Evolutionary conservation across 306 rosid species (phyloP).

Genomic region (Delonix regia): DNA sequence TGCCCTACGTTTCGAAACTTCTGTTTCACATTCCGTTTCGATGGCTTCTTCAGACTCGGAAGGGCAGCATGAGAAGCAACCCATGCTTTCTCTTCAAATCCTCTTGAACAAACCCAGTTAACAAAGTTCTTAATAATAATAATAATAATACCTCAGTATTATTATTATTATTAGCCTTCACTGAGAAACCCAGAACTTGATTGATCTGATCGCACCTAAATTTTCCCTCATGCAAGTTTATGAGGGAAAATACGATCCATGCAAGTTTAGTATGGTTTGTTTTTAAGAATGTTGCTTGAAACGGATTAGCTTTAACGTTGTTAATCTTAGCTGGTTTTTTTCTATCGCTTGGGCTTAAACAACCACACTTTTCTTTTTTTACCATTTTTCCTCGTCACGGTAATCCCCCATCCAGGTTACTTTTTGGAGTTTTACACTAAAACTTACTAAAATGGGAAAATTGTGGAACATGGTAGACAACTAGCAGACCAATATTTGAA

Average conservation of each 20-base stretch:
- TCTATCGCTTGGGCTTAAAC: too few species aligned
- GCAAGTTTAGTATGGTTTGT: background rate
- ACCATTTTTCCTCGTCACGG: too few species aligned
- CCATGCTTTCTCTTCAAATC: background rate
- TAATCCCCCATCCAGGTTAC: too few species aligned
- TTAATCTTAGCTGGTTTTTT: background rate
- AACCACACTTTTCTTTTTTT: background rate
- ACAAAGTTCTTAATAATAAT: background rate
- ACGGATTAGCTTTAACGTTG: background rate
- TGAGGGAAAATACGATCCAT: background rate
- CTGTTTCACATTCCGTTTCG: background rate
- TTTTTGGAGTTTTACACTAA: too few species aligned
- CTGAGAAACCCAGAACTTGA: background rate
- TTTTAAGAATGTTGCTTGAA: background rate
- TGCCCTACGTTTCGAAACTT: background rate
- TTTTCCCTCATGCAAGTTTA: background rate
- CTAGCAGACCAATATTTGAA: too few species aligned
- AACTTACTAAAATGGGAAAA: too few species aligned
- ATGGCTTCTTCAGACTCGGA: background rate
- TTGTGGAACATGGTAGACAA: too few species aligned
- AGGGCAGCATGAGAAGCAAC: slow-evolving; percentile 36
- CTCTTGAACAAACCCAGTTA: background rate
- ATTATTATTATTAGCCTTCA: background rate
- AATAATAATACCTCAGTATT: background rate
- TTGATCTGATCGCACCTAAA: background rate